Base-by-base conservation (phyloP, 371 early-diverging fungal genomes). In the Aphelidium insulamus region DNA sequence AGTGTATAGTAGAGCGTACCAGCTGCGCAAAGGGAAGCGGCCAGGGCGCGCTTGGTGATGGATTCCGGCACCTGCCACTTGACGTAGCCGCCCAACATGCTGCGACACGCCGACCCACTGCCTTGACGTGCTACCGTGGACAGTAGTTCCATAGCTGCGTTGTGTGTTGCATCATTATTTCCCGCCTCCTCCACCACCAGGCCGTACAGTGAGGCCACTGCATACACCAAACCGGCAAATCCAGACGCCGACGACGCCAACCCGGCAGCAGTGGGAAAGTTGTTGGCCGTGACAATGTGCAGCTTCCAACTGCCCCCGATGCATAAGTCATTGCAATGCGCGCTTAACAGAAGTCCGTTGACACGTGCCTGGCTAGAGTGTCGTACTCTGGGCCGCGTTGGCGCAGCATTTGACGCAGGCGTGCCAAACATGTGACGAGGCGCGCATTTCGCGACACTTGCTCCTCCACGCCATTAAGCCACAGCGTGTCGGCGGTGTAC, bases 261-360 rank as follows among this genome's bases (percentile, higher is more conserved):
- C n/a, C 98, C 98, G 5, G 95, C 95, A 22, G 95, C 95, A 5
- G 97, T 92, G 15, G 98, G 97, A 51, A 98, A 97, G 65, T 88
- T 95, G 70, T 97, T 98, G 43, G 70, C 79, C 19, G 91, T 88
- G 45, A 72, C 73, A 26, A 91, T 71, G 43, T 77, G 84, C 31
- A 92, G 28, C 38, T 21, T 49, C 41, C 32, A 41, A 7, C 8
- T 1, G 0, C n/a, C 9, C 26, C 8, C 8, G 8, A 26, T n/a
- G 8, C 26, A 8, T 8, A 26, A 26, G 26, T 9, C n/a, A 26
- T 26, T 26, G 8, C 26, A 26, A 26, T 9, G 9, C 8, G 26
- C 26, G 26, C n/a, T 26, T 26, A 26, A 26, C n/a, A 26, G n/a
- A n/a, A n/a, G n/a, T n/a, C n/a, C n/a, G n/a, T n/a, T n/a, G n/a